These are phyloP conservation scores for Arthromyces matolae DNA, from an alignment of 768 basidiomycete species.

Conservation along the genomic window DNA sequence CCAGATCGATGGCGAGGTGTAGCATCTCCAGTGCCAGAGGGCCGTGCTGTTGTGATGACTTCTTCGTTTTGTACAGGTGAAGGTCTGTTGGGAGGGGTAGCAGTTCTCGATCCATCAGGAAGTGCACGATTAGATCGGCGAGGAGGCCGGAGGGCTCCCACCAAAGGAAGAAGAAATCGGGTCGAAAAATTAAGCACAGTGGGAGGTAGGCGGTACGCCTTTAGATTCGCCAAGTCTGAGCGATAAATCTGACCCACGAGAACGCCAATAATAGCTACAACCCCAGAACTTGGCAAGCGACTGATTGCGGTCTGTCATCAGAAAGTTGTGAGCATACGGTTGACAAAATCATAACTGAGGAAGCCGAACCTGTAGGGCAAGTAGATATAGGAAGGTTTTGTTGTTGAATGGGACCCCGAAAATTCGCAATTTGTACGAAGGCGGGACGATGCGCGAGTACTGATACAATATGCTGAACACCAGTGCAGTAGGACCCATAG, in stretches of 20 bases:
- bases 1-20: conserved; percentile 19
- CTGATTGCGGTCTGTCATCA: conserved; percentile 62
- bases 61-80: conserved; percentile 45
- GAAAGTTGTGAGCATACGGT: neutral
- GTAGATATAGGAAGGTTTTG: conserved; percentile 69
- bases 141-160: conserved; percentile 62
- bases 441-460: conserved; percentile 73
- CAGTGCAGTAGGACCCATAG: conserved; percentile 71
- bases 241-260: conserved; percentile 76
- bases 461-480: conserved; percentile 83
- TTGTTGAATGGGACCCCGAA: conserved; percentile 73
- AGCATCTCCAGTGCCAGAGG: conserved; percentile 23
- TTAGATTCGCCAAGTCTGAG: conserved; percentile 75
- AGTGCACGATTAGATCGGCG: conserved; percentile 71
- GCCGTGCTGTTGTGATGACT: conserved; percentile 58
- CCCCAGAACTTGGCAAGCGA: conserved; percentile 61
- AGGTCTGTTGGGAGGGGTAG: conserved; percentile 16
- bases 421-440: conserved; percentile 70
- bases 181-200: conserved; percentile 50
- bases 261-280: conserved; percentile 61
- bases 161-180: conserved; percentile 59
- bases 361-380: conserved; percentile 64
- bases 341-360: neutral
- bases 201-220: conserved; percentile 73
- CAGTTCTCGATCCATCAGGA: conserved; percentile 46